Evolutionary conservation across 441 rosid species (phyloP).

Genomic region (Erodium trifolium): DNA sequence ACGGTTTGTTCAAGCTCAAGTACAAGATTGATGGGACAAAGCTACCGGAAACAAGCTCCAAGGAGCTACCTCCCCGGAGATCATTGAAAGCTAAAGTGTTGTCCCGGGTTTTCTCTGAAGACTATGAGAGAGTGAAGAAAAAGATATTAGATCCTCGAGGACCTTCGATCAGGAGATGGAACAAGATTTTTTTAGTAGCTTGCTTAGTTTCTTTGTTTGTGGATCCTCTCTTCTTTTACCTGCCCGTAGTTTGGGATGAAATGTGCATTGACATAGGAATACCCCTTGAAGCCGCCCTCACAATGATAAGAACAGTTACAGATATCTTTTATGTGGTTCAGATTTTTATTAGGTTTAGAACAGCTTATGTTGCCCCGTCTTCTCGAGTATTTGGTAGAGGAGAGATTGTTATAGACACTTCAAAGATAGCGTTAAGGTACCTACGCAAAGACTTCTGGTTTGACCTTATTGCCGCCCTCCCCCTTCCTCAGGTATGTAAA

Average conservation of each 20-base stretch:
- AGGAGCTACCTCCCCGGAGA: constrained; percentile 22
- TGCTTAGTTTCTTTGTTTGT: constrained; percentile 70
- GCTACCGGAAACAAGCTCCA: constrained; percentile 24
- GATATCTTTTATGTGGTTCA: constrained; percentile 69
- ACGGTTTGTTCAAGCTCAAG: constrained; percentile 30
- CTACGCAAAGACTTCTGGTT: constrained; percentile 54
- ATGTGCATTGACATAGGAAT: constrained; percentile 54
- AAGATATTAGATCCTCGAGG: constrained; percentile 81
- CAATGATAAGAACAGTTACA: constrained; percentile 50
- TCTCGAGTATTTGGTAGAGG: constrained; percentile 93
- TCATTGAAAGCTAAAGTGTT: constrained; percentile 55
- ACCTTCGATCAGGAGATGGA: constrained; percentile 49
- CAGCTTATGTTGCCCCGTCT: constrained; percentile 79
- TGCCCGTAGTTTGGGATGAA: constrained; percentile 45
- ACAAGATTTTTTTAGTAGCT: constrained; percentile 62
- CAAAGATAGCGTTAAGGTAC: constrained; percentile 58
- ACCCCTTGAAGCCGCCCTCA: constrained; percentile 53
- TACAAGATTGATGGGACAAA: constrained; percentile 51
- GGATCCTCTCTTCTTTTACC: constrained; percentile 76
- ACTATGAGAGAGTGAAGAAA: constrained; percentile 49
- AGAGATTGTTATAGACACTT: constrained; percentile 71
- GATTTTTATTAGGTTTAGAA: constrained; percentile 57
- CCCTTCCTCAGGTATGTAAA: constrained; percentile 67
- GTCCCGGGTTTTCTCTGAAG: constrained; percentile 72
- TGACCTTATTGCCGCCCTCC: constrained; percentile 69